A percentile compares a stretch with the other conserved stretches of the same genome.
These are phyloP conservation scores for Potentilla sterilis DNA, from an alignment of 306 rosid species.

Conservation along the genomic window DNA sequence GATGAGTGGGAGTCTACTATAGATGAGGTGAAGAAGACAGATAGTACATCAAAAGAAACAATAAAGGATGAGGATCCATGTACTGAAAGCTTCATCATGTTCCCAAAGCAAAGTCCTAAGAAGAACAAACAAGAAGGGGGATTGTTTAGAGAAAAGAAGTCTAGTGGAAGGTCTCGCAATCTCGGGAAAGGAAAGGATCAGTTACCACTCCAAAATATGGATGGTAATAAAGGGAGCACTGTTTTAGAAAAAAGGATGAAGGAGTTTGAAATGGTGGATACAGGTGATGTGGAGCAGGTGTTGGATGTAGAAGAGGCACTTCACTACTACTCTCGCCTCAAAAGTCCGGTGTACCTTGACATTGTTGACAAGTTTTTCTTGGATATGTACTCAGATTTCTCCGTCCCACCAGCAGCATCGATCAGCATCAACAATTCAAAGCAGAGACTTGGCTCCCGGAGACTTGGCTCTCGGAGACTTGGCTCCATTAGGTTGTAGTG, in stretches of 20 bases:
- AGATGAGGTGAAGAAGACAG: conserved; percentile 33
- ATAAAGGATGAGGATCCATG: conserved; percentile 36
- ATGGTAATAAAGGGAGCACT: conserved; percentile 29
- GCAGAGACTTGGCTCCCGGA: conserved; percentile 35
- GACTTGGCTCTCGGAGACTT: conserved; percentile 12
- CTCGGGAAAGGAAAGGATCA: conserved; percentile 36
- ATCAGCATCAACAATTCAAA: conserved; percentile 42
- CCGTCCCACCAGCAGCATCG: conserved; percentile 41
- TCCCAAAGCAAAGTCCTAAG: conserved; percentile 32
- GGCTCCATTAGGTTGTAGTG: conserved; percentile 48
- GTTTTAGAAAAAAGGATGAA: conserved; percentile 65
- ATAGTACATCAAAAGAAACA: conserved; percentile 30
- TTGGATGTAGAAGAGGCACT: conserved; percentile 92
- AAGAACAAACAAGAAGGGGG: conserved; percentile 35
- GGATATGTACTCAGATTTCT: conserved; percentile 62
- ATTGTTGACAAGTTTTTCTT: conserved; percentile 81
- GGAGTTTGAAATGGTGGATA: conserved; percentile 72
- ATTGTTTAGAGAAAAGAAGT: conserved; percentile 41
- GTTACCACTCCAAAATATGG: conserved; percentile 26
- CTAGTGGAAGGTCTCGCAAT: conserved; percentile 26
- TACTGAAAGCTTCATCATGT: conserved; percentile 28
- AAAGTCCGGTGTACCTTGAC: conserved; percentile 70
- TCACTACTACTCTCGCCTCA: conserved; percentile 89
- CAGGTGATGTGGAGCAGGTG: conserved; percentile 68
- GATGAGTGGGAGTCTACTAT: conserved; percentile 69